phyloP scores from a whole-genome alignment of 345 rosid genomes.

The Chamaenerion angustifolium region DNA sequence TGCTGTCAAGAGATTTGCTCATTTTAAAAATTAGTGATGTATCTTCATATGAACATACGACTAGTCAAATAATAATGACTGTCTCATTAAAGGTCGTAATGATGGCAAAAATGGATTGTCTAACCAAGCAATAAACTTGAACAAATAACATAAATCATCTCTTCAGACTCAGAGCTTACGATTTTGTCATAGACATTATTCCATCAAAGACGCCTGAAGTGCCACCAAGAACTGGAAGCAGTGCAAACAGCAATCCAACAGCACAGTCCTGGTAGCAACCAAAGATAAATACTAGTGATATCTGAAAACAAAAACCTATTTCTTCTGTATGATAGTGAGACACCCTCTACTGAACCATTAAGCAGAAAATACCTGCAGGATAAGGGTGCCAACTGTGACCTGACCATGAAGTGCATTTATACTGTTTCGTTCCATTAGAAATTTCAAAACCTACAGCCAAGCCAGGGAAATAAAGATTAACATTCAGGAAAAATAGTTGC shows the following conservation, averaged over 20 bases:
- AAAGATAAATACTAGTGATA: not conserved
- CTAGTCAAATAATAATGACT: too few species aligned
- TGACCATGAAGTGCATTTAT: conserved; percentile 73
- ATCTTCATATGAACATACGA: too few species aligned
- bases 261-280: conserved; percentile 56
- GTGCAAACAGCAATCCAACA: conserved; percentile 84
- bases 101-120: too few species aligned
- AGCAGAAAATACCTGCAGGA: conserved; percentile 48
- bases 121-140: too few species aligned
- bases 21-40: too few species aligned
- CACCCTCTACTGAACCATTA: not conserved
- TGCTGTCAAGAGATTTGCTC: too few species aligned
- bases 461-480: conserved; percentile 7
- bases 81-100: too few species aligned
- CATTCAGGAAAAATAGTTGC: not conserved
- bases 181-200: conserved; percentile 69
- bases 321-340: too few species aligned
- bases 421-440: conserved; percentile 79
- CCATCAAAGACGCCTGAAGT: conserved; percentile 81
- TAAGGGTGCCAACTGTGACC: conserved; percentile 81
- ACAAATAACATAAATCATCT: not conserved
- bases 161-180: conserved; percentile 31
- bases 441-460: conserved; percentile 59
- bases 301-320: too few species aligned
- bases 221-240: conserved; percentile 93